These are phyloP conservation scores for Umbelopsis vinacea DNA, from an alignment of 192 early-diverging fungal species.

Conservation along the genomic window DNA sequence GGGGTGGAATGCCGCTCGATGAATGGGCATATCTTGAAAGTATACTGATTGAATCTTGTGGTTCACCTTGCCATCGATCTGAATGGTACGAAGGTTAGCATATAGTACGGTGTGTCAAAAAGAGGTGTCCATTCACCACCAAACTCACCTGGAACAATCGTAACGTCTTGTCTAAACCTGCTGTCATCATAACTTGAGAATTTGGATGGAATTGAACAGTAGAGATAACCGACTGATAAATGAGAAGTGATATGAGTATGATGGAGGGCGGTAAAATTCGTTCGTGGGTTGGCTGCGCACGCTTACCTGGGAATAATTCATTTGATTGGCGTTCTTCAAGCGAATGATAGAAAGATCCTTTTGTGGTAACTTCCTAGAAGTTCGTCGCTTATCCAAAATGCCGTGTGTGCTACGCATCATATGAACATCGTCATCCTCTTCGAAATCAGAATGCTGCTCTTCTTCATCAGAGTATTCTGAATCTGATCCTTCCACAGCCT, in stretches of 20 bases:
- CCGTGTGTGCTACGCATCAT: slow-evolving; percentile 49
- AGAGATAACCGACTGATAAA: slow-evolving; percentile 63
- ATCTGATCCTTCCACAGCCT: slow-evolving; percentile 35
- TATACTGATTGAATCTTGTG: slow-evolving; percentile 89
- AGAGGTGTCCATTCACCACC: not conserved
- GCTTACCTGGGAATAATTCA: slow-evolving; percentile 62
- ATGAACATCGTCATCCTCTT: slow-evolving; percentile 50
- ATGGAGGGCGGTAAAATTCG: too few relatives aligned
- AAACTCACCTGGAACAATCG: slow-evolving; percentile 74
- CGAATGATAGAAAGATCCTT: slow-evolving; percentile 67
- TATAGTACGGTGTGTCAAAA: not conserved
- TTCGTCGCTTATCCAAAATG: slow-evolving; percentile 43
- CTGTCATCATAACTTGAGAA: slow-evolving; percentile 85
- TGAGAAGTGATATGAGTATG: slow-evolving; percentile 24
- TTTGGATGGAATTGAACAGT: slow-evolving; percentile 87
- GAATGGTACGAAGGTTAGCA: not conserved
- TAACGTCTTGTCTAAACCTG: slow-evolving; percentile 87
- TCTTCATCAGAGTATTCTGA: slow-evolving; percentile 54
- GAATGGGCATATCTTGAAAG: slow-evolving; percentile 88
- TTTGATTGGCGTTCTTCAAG: slow-evolving; percentile 79
- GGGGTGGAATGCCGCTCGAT: slow-evolving; percentile 74
- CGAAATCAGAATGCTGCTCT: slow-evolving; percentile 37
- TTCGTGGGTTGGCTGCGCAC: slow-evolving; percentile 29
- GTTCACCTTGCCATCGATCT: slow-evolving; percentile 92
- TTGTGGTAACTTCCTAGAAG: slow-evolving; percentile 43